Evolutionary conservation across 164 flowering plant species (phyloP), one percentile per base, ranked within the genome.

Genomic region (Dillenia suffruticosa): DNA sequence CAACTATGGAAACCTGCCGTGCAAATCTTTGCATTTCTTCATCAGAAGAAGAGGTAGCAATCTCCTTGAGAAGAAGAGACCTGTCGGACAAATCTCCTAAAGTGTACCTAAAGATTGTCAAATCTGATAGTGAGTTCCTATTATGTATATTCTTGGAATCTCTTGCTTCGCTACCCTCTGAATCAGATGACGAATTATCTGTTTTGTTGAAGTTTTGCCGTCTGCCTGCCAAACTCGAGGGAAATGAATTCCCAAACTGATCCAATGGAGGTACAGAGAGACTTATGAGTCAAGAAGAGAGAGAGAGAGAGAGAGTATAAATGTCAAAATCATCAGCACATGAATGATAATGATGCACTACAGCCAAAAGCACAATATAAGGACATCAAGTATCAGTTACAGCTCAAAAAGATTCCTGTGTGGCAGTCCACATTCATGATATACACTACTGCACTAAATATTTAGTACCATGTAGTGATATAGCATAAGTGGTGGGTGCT

Each of bases 81-180:
- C 85, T 87, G 62, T 95, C 97, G 54, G 74, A 46, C 45, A 76
- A 70, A 66, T 85, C 78, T 63, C 82, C 97, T 14, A 95, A 74
- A 72, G 94, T 87, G 71, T 92, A 95, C 63, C 77, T 86, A 64
- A 95, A 95, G 56, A 90, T 67, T 43, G 70, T 72, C 58, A 68
- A 15, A 68, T 95, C 99, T 57, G 97, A 77, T 62, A 83, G 63
- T 54, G 76, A 75, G 63, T 62, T 74, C 63, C 70, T 51, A 15
- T 63, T 48, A 49, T 61, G 74, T 57, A 65, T 63, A 65, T 59
- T 73, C 63, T 69, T 70, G 14, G 77, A 72, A 45, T 70, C 72
- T 76, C 78, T 76, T 47, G 63, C 83, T 73, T 78, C 84, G 54
- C 71, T 68, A 66, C 89, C 79, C 70, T 87, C 95, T 26, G 91